These are phyloP conservation scores for Porodaedalea pini DNA, from an alignment of 1,284 basidiomycete genomes.

Conservation along the genomic window DNA sequence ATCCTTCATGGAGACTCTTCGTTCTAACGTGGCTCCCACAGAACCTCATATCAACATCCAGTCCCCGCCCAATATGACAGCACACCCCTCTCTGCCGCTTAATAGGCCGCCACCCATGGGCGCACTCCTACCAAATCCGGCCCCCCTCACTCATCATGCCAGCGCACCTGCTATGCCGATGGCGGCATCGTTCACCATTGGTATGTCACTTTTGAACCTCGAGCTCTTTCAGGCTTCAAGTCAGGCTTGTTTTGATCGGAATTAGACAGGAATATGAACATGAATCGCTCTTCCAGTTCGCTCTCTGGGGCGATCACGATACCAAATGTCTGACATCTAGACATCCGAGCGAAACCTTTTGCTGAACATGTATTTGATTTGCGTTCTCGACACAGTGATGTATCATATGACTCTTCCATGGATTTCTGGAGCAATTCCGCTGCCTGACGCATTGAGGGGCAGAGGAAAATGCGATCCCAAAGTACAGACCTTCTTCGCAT, in stretches of 20 bases:
- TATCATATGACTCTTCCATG: no score
- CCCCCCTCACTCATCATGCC: conserved; percentile 5
- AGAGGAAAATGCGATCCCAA: no score
- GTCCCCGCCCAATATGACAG: not conserved
- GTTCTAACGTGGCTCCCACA: not conserved
- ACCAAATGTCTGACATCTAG: not conserved
- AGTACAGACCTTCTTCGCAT: no score
- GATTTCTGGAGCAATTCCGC: no score
- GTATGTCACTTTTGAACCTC: not conserved
- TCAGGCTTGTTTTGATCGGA: not conserved
- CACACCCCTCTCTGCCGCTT: not conserved
- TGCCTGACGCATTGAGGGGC: no score
- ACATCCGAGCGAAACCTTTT: no score
- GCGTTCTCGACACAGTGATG: no score
- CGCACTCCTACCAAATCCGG: not conserved
- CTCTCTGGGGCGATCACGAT: conserved; percentile 20
- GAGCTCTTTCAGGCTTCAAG: not conserved
- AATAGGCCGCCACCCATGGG: not conserved
- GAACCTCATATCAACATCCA: conserved; percentile 3
- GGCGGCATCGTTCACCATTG: conserved; percentile 1
- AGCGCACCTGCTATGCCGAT: conserved; percentile 11
- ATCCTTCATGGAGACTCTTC: not conserved
- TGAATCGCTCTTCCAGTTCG: conserved; percentile 19
- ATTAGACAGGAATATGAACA: conserved; percentile 14
- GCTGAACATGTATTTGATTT: no score